Evolutionary conservation across 805 yeast genomes (phyloP), one percentile per base, ranked within the genome.

Genomic region (Maudiozyma serrabonitensis): DNA sequence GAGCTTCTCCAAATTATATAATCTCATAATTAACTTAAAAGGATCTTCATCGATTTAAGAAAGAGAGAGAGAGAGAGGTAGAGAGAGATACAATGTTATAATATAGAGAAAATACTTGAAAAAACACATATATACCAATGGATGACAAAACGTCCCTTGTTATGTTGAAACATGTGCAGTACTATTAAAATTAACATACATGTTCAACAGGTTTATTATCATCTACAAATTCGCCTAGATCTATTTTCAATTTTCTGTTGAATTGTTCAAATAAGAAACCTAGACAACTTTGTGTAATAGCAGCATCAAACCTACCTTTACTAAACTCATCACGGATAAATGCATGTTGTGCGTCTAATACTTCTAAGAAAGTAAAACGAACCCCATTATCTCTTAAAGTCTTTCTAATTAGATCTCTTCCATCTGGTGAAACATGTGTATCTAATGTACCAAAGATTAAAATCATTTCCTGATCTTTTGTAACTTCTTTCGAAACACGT

Each of bases 301-400:
- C 87, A n/a, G 88, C 79, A 63, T 85, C 93, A 60, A 78, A 85
- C 58, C 93, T 72, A n/a, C 87, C 95, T 68, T 84, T 85, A 55
- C 87, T 81, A 52, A 72, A 67, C 60, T 84, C 93, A 62, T 85
- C 95, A 54, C 93, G 73, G 48, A 85, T 82, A 58, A 84, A 85
- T 0, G 95, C 93, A 57, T 86, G 95, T 63, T 85, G 89, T 13
- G 95, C 93, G 54, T 78, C 89, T 56, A 81, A 77, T 47, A 84
- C 71, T 65, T 85, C 95, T 68, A 82, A 75, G 62, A 85, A 83
- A 0, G 88, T 81, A 65, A 83, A 77, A 50, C 74, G 79, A 46
- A 82, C 84, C 19, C 74, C 75, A 31, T 77, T 72, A 42, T 78
- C 75, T 57, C 87, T 72, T 59, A 85, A 64, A 13, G 75, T 73